A percentile compares a stretch with the other conserved stretches of the same genome.
phyloP scores from a whole-genome alignment of 1,139 yeast genomes.

The Nakaseomyces uthaithaninus region DNA sequence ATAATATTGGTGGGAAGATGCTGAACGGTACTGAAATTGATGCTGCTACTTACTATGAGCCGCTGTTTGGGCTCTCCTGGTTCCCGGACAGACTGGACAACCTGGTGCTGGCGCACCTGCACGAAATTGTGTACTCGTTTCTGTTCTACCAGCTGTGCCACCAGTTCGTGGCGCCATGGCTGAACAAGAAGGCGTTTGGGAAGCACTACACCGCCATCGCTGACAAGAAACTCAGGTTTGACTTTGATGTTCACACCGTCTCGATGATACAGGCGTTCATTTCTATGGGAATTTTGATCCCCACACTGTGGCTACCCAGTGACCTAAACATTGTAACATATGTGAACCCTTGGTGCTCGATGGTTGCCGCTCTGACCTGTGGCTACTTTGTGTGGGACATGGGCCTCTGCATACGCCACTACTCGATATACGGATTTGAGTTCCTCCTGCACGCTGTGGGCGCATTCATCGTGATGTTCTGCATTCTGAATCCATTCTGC shows the following conservation, averaged over 20 bases:
- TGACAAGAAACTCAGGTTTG: conserved; percentile 40
- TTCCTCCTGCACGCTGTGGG: conserved; percentile 72
- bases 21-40: not conserved
- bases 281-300: conserved; percentile 41
- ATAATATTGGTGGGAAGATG: not conserved
- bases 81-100: conserved; percentile 24
- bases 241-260: conserved; percentile 83
- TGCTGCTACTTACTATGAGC: conserved; percentile 16
- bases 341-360: conserved; percentile 65
- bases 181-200: conserved; percentile 43
- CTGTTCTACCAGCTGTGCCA: conserved; percentile 40
- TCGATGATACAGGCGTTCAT: conserved; percentile 69
- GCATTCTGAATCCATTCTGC: conserved; percentile 61
- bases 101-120: conserved; percentile 38
- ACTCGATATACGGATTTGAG: conserved; percentile 66
- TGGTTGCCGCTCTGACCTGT: conserved; percentile 60
- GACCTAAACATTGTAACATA: conserved; percentile 31
- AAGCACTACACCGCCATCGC: conserved; percentile 41
- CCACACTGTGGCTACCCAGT: conserved; percentile 23
- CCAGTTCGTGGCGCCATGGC: conserved; percentile 35
- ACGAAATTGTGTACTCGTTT: conserved; percentile 43
- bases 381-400: conserved; percentile 94
- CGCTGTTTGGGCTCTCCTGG: conserved; percentile 26
- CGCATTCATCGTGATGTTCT: conserved; percentile 46
- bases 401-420: conserved; percentile 52